Evolutionary conservation across 2,329 filamentous ascomycete genomes (phyloP).

Genomic region (Trichoderma hamatum): DNA sequence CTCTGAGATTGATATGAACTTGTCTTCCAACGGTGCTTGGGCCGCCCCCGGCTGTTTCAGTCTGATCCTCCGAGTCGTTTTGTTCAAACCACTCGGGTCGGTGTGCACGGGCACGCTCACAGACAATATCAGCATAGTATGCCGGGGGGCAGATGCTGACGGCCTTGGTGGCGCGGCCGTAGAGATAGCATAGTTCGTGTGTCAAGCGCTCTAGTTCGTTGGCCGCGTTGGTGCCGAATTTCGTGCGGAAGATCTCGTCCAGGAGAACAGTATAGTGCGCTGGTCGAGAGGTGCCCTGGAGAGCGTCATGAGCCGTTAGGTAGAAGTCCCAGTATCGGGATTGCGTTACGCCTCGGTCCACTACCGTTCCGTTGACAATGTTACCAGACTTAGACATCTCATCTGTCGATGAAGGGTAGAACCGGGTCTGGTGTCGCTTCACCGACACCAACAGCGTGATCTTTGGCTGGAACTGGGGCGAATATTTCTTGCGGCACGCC

Average conservation of each 20-base stretch:
- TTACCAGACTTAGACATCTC: slow-evolving; percentile 62
- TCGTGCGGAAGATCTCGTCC: slow-evolving; percentile 66
- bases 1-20: slow-evolving; percentile 47
- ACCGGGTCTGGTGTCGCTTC: slow-evolving; percentile 86
- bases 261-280: slow-evolving; percentile 81
- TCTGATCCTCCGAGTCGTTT: slow-evolving; percentile 40
- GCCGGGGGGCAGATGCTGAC: slow-evolving; percentile 86
- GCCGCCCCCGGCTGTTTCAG: slow-evolving; percentile 26
- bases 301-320: slow-evolving; percentile 75
- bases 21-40: slow-evolving; percentile 30
- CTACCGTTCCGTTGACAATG: slow-evolving; percentile 73
- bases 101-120: slow-evolving; percentile 75
- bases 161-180: slow-evolving; percentile 83
- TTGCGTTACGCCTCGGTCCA: slow-evolving; percentile 81
- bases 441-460: slow-evolving; percentile 79
- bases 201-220: slow-evolving; percentile 73
- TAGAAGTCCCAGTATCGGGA: slow-evolving; percentile 82
- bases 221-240: slow-evolving; percentile 51
- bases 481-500: slow-evolving; percentile 66
- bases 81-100: slow-evolving; percentile 64
- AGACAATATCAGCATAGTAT: slow-evolving; percentile 88
- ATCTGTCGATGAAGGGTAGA: slow-evolving; percentile 67
- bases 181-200: slow-evolving; percentile 80
- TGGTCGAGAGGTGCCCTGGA: slow-evolving; percentile 81
- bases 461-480: slow-evolving; percentile 57